These are phyloP conservation scores for Lentinula detonsa DNA, from an alignment of 768 basidiomycete genomes.

Conservation along the genomic window DNA sequence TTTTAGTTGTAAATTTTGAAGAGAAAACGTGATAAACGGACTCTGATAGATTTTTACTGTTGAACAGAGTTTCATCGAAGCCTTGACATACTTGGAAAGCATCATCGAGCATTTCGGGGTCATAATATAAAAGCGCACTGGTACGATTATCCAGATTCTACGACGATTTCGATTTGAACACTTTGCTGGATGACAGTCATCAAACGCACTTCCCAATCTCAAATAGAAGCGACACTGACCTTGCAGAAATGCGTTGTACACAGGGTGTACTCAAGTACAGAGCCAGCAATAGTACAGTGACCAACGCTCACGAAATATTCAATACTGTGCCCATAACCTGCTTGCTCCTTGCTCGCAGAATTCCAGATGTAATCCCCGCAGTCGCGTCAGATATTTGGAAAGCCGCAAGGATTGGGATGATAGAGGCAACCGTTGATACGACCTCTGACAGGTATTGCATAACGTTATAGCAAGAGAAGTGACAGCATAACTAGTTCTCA, in stretches of 20 bases:
- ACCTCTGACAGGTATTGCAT: too few relatives aligned
- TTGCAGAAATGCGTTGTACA: not conserved
- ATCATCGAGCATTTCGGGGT: constrained; percentile 4
- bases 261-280: not conserved
- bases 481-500: too few relatives aligned
- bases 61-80: constrained; percentile 10
- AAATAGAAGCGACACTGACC: constrained; percentile 10
- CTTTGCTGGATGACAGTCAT: too few relatives aligned
- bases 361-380: too few relatives aligned
- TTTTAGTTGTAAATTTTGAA: not conserved
- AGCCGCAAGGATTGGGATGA: too few relatives aligned
- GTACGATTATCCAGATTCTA: constrained; percentile 10
- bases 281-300: not conserved
- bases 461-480: too few relatives aligned
- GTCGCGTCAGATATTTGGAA: too few relatives aligned
- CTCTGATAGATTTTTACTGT: not conserved
- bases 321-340: too few relatives aligned
- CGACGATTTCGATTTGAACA: not conserved
- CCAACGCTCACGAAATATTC: too few relatives aligned
- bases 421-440: too few relatives aligned
- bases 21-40: not conserved
- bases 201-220: constrained; percentile 13
- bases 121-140: constrained; percentile 12
- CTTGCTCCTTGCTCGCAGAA: too few relatives aligned
- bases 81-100: constrained; percentile 10